A percentile compares a stretch with the other conserved stretches of the same genome.
phyloP scores from a whole-genome alignment of 2,329 filamentous ascomycete genomes.

The Leptodontidium sp. region DNA sequence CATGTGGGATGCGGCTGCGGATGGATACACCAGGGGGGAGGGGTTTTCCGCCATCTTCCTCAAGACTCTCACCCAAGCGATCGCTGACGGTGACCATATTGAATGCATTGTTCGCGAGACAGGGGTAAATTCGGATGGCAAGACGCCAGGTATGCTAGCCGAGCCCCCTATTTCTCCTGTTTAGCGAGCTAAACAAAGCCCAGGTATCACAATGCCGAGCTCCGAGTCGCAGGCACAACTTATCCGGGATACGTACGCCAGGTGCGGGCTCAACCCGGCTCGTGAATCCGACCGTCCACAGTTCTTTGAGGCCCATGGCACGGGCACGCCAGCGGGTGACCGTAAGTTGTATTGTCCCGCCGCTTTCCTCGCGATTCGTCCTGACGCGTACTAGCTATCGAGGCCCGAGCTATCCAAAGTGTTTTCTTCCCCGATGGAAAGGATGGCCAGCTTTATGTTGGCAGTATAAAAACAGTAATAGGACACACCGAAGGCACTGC shows the following conservation, averaged over 20 bases:
- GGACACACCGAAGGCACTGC: conserved; percentile 45
- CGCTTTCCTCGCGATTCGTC: background rate
- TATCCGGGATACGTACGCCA: conserved; percentile 55
- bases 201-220: conserved; percentile 63
- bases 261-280: conserved; percentile 51
- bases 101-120: conserved; percentile 59
- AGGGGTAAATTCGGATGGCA: conserved; percentile 59
- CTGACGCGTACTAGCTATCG: background rate
- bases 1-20: conserved; percentile 65
- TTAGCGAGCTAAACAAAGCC: conserved; percentile 17
- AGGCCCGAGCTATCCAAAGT: conserved; percentile 24
- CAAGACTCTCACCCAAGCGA: conserved; percentile 64
- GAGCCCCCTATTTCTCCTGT: no score
- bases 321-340: conserved; percentile 16
- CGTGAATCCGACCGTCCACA: conserved; percentile 19
- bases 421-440: conserved; percentile 29
- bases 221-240: conserved; percentile 53
- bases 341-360: background rate
- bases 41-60: conserved; percentile 65
- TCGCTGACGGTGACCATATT: conserved; percentile 65
- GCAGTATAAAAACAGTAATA: conserved; percentile 40
- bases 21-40: conserved; percentile 69
- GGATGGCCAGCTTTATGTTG: background rate
- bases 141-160: conserved; percentile 53
- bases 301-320: conserved; percentile 43